Percentiles rank a stretch among this genome's conserved stretches.
phyloP scores from a whole-genome alignment of 805 yeast genomes.

The Trichomonascus vanleenenianus region DNA sequence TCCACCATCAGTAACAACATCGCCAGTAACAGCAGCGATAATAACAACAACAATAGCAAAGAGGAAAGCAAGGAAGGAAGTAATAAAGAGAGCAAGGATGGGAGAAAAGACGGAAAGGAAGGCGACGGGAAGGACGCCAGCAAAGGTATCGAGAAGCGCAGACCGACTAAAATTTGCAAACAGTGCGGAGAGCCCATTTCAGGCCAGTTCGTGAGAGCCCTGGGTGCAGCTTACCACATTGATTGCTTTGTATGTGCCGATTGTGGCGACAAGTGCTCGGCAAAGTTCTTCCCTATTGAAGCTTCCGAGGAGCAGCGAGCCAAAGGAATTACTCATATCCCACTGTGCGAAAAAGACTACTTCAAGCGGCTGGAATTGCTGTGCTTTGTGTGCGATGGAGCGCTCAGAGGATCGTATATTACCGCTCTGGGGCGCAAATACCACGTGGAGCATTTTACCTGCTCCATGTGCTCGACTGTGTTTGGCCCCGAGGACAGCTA shows the following conservation, averaged over 20 bases:
- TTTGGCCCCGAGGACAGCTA: conserved; percentile 90
- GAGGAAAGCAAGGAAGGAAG: neutral
- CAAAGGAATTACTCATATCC: conserved; percentile 31
- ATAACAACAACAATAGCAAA: neutral
- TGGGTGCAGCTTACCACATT: conserved; percentile 72
- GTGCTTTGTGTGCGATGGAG: conserved; percentile 79
- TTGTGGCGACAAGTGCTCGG: conserved; percentile 73
- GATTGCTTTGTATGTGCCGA: conserved; percentile 82
- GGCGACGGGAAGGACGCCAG: neutral
- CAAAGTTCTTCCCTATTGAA: conserved; percentile 83
- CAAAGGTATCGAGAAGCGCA: neutral
- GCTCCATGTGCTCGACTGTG: conserved; percentile 75
- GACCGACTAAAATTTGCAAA: conserved; percentile 34
- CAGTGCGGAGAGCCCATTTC: conserved; percentile 46
- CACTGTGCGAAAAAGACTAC: conserved; percentile 88
- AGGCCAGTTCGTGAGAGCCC: conserved; percentile 82
- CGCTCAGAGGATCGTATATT: conserved; percentile 85
- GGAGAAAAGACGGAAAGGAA: neutral
- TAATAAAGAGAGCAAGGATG: neutral
- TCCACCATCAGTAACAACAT: too few relatives aligned
- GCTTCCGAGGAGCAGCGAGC: conserved; percentile 16
- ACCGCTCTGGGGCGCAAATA: conserved; percentile 89
- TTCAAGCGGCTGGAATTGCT: conserved; percentile 76
- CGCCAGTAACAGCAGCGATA: too few relatives aligned
- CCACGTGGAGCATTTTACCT: conserved; percentile 92